Base-by-base conservation (phyloP, 2,329 filamentous ascomycete species). In the Aureobasidium lini region DNA sequence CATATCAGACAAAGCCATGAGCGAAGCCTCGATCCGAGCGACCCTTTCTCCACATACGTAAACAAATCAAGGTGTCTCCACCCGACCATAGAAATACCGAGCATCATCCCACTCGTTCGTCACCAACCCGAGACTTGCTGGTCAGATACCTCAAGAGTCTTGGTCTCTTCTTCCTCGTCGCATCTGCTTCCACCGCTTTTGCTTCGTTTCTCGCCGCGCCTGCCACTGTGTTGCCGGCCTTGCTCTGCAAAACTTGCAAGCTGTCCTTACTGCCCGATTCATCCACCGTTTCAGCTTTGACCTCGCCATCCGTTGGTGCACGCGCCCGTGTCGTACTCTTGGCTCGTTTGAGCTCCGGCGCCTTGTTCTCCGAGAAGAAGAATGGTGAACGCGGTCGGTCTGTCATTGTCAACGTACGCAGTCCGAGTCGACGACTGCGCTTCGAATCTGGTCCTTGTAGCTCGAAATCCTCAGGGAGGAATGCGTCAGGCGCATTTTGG, bases 391-490 rank as follows among this genome's bases (percentile, higher is more conserved):
- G 43, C 9, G 62, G 60, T 40, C 62, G 46, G 23, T 63, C 62
- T 4, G 53, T 61, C 60, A 60, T 62, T 31, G 53, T 63, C 43
- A 62, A 49, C 32, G 62, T 59, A 9, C 59, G 54, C 44, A 60
- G 46, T 29, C 56, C 61, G 23, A 48, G 48, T 9, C 56, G 44
- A n/a, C 61, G 57, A n/a, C 59, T 56, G 37, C 61, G 50, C 36
- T 56, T 56, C 46, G 50, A 48, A 3, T 58, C 43, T 16, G 57
- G 32, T 23, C 65, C 61, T 34, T 61, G 60, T n/a, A 79, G 62
- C 42, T 77, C 77, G 61, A 80, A 79, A 58, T 79, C 77, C 18
- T 75, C 72, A 0, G 77, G 77, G 9, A 80, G 64, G 60, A 79
- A 79, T 6, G 75, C 75, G 44, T 74, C 71, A 3, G 77, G 77